Conservation (phyloP, 805 yeast genomes). For the Zygoascus ofunaensis region DNA sequence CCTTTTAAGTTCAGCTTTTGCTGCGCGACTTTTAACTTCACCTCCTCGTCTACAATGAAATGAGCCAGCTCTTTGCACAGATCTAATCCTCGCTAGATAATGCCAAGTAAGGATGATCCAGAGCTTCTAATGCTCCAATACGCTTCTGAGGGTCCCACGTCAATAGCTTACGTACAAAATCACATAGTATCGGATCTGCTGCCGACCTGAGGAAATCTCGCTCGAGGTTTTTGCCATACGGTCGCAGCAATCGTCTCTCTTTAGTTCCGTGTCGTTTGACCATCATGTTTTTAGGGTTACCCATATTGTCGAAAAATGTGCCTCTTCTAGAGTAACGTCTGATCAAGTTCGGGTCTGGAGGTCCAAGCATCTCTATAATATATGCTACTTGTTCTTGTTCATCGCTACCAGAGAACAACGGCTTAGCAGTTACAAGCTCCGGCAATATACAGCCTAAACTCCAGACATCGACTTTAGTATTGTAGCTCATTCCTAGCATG, state of each 20-base stretch:
- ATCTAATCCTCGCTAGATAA: no score
- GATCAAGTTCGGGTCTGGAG: slow-evolving; percentile 49
- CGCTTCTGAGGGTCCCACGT: slow-evolving; percentile 60
- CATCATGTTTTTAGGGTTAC: slow-evolving; percentile 24
- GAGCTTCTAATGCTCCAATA: slow-evolving; percentile 29
- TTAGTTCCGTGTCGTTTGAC: slow-evolving; percentile 10
- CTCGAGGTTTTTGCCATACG: slow-evolving; percentile 21
- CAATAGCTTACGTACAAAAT: slow-evolving; percentile 52
- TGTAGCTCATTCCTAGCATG: slow-evolving; percentile 80
- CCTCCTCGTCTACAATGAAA: no score
- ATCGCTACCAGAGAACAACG: slow-evolving; percentile 91
- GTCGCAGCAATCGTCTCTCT: slow-evolving; percentile 16
- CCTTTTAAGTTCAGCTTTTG: no score
- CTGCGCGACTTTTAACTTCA: no score
- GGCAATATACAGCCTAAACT: slow-evolving; percentile 95
- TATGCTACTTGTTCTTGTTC: slow-evolving; percentile 84
- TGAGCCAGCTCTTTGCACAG: no score
- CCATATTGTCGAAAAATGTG: slow-evolving; percentile 31
- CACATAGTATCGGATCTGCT: slow-evolving; percentile 23
- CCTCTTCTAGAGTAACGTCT: slow-evolving; percentile 27
- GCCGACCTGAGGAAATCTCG: slow-evolving; percentile 19
- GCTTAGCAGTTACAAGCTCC: slow-evolving; percentile 84
- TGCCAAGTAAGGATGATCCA: slow-evolving; percentile 29
- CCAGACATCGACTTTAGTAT: slow-evolving; percentile 94
- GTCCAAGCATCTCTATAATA: slow-evolving; percentile 82